A percentile compares a stretch with the other conserved stretches of the same genome.
These are phyloP conservation scores for Colletotrichum sp. DNA, from an alignment of 2,329 filamentous ascomycete genomes.

Conservation along the genomic window DNA sequence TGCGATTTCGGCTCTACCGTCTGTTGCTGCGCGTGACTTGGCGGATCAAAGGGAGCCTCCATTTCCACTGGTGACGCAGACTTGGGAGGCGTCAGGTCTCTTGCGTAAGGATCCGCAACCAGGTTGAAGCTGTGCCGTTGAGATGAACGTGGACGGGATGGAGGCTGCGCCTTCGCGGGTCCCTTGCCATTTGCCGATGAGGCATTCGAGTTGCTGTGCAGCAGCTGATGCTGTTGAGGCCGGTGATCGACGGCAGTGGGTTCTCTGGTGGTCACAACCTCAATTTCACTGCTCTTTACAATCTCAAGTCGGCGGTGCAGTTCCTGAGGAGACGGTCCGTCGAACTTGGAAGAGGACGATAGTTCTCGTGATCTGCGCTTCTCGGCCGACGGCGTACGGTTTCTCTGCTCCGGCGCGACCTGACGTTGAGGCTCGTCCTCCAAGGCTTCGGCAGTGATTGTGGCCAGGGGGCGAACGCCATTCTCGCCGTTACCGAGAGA, in stretches of 20 bases:
- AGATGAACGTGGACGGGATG: background rate
- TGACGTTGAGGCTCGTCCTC: background rate
- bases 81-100: constrained; percentile 15
- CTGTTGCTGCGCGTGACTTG: background rate
- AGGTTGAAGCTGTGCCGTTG: constrained; percentile 17
- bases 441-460: background rate
- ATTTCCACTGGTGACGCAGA: constrained; percentile 13
- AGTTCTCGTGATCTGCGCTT: background rate
- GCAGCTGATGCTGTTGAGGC: background rate
- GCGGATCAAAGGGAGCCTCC: constrained; percentile 5
- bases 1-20: background rate
- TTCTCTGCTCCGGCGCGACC: background rate
- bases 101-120: constrained; percentile 8
- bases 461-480: background rate
- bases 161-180: background rate
- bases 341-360: background rate
- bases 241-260: background rate
- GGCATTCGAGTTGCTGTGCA: background rate
- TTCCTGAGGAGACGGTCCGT: constrained; percentile 3
- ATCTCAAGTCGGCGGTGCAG: constrained; percentile 17
- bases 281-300: constrained; percentile 15
- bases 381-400: background rate
- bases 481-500: background rate
- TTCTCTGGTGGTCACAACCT: constrained; percentile 3
- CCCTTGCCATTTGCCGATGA: background rate